Base-by-base conservation (phyloP, 176 grass and related monocot species). In the Oryza glumipatula region DNA sequence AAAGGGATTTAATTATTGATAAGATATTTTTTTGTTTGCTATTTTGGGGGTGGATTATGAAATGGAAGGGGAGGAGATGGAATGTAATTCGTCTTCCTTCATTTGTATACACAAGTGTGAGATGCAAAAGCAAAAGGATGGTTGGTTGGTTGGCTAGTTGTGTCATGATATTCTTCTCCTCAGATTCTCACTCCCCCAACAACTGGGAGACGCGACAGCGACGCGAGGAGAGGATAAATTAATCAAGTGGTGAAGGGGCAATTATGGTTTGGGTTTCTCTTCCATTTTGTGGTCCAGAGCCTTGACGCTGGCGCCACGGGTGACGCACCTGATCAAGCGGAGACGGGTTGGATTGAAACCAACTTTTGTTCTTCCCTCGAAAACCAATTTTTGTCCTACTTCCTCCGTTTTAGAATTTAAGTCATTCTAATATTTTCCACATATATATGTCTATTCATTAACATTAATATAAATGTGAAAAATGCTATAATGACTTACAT, bases 141-240 rank as follows among this genome's bases (percentile, higher is more conserved):
- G 36, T 38, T 41, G 39, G 39, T 41, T 39, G 38, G 36, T 28
- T 28, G 28, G 28, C 38, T 39, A 19, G 17, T 8, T 58, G 3
- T 13, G 39, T 7, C 61, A 45, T 77, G 9, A 16, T 70, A 77
- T 39, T 39, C 38, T 44, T 4, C 35, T 19, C 5, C 0, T 38
- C 30, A 32, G 4, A 1, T 35, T 85, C 67, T 0, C 30, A 32
- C 30, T 32, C 74, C 10, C 39, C 39, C 7, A 12, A 16, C 48
- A 35, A 72, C 69, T 48, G 61, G 75, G 83, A 85, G 83, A 14
- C 6, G 23, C 45, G 83, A 79, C 71, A 79, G 83, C 24, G 76
- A 85, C 83, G 70, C 36, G n/a, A 22, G 56, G 56, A 60, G 19
- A 54, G 4, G 51, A 2, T 15, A 49, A 49, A 49, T 49, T 47